Evolutionary conservation across 805 yeast genomes (phyloP), one percentile per base, ranked within the genome.

Genomic region (Cyberlindnera meyerae): DNA sequence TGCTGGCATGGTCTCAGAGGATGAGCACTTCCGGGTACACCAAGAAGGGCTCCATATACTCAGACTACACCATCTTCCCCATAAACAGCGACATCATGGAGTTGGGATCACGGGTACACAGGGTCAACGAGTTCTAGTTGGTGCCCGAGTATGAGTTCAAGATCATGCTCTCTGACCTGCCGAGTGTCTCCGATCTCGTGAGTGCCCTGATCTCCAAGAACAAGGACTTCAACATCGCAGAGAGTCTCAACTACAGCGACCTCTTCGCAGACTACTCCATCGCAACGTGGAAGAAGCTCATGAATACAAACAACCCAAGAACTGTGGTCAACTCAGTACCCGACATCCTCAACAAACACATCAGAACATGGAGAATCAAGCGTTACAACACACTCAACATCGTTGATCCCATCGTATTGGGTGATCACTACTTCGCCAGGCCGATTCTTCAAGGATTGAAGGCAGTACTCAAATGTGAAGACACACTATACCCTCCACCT

Each of bases 251-350:
- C n/a, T 34, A 31, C 18, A 29, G 29, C 17, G 42, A 40, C 4
- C 4, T 41, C 1, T 47, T 49, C 33, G 49, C 51, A 1, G 48
- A 47, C 27, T 49, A 49, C 27, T 37, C 48, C 4, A 18, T 47
- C 1, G 31, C 20, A 5, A 36, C 44, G 2, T 42, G 50, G 37
- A 24, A 28, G 21, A 42, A 18, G 12, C 27, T 49, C 1, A 12
- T 47, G 27, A 39, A 49, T 35, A 39, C 51, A 4, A 40, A 45
- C 17, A 38, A 45, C 36, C 17, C 43, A 8, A 43, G 37, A 38
- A 22, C 16, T 1, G 25, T 49, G 12, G 32, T 43, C 3, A 36
- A 39, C 1, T 18, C 34, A 6, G 40, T 47, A 2, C 54, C 54
- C 1, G 18, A n/a, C 2, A 24, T 40, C 8, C 22, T 49, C 14